Percentiles rank a stretch among this genome's conserved stretches.
These are phyloP conservation scores for Cylindrotheca closterium DNA, from an alignment of 108 stramenopile species.

Conservation along the genomic window DNA sequence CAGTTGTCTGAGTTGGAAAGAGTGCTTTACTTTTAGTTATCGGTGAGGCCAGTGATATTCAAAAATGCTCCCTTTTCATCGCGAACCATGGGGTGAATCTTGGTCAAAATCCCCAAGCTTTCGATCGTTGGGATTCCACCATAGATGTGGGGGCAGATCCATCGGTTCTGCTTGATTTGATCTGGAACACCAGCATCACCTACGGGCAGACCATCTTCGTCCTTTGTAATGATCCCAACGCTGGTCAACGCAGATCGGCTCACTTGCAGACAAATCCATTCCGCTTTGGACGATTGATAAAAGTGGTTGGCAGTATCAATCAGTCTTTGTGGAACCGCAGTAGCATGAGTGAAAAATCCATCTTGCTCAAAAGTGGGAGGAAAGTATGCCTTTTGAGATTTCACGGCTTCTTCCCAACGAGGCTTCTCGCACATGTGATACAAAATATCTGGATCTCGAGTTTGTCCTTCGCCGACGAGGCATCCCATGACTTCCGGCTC, in stretches of 20 bases:
- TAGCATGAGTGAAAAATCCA: constrained; percentile 83
- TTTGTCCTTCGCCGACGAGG: too few species aligned
- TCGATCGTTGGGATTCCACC: constrained; percentile 77
- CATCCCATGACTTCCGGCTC: too few species aligned
- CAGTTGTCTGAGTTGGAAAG: too few species aligned
- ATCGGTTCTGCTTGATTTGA: too few species aligned
- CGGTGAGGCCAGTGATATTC: constrained; percentile 62
- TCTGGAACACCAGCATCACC: too few species aligned
- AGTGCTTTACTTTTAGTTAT: too few species aligned
- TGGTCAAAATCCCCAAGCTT: constrained; percentile 61
- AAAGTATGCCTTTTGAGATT: constrained; percentile 61
- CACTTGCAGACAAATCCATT: constrained; percentile 86
- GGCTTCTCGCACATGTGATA: constrained; percentile 86
- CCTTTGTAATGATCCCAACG: too few species aligned
- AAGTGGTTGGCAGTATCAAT: constrained; percentile 83
- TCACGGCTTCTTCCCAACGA: constrained; percentile 57
- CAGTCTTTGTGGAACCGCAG: constrained; percentile 59
- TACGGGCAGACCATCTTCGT: too few species aligned
- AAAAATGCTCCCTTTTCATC: constrained; percentile 59
- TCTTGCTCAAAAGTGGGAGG: constrained; percentile 83
- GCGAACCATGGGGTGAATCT: constrained; percentile 58
- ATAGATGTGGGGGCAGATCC: constrained; percentile 87
- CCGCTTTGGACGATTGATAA: constrained; percentile 47
- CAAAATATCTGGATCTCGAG: too few species aligned
- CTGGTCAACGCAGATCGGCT: too few species aligned